Conservation (phyloP, 192 early-diverging fungal genomes). For the Podila horticola region DNA sequence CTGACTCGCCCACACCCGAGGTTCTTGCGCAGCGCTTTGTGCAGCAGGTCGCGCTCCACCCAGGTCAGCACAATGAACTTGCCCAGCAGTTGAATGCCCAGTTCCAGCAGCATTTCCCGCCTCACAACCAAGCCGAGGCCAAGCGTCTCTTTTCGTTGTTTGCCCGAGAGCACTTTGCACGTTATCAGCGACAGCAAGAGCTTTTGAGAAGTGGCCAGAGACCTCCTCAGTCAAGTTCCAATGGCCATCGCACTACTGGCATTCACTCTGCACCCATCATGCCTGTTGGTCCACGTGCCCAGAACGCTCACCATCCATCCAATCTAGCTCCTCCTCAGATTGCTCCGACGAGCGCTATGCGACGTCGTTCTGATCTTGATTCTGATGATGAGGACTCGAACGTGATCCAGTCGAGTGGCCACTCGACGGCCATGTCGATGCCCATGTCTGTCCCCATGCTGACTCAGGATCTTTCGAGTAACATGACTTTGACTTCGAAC, state of each 20-base stretch:
- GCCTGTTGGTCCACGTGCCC: not conserved
- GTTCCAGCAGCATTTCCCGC: constrained; percentile 44
- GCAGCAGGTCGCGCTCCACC: constrained; percentile 42
- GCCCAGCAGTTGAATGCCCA: constrained; percentile 39
- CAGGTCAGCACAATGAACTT: constrained; percentile 44
- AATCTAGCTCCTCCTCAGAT: not conserved
- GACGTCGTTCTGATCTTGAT: constrained; percentile 39
- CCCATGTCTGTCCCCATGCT: constrained; percentile 40
- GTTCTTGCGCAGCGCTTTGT: constrained; percentile 48
- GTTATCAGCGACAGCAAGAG: constrained; percentile 42
- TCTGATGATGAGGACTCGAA: constrained; percentile 35
- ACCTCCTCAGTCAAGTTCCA: not conserved
- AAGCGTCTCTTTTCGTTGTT: constrained; percentile 43
- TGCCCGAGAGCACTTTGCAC: constrained; percentile 36
- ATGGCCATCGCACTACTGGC: not conserved
- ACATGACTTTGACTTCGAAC: constrained; percentile 28
- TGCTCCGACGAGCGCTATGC: constrained; percentile 10
- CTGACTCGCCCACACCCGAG: constrained; percentile 45
- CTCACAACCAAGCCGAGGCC: constrained; percentile 40
- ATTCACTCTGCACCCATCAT: not conserved
- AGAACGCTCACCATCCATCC: not conserved
- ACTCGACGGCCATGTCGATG: constrained; percentile 7
- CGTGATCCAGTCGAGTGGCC: not conserved
- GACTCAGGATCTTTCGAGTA: constrained; percentile 42
- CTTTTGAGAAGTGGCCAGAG: constrained; percentile 19